Evolutionary conservation across 441 rosid species (phyloP).

Genomic region (Theobroma grandiflorum): DNA sequence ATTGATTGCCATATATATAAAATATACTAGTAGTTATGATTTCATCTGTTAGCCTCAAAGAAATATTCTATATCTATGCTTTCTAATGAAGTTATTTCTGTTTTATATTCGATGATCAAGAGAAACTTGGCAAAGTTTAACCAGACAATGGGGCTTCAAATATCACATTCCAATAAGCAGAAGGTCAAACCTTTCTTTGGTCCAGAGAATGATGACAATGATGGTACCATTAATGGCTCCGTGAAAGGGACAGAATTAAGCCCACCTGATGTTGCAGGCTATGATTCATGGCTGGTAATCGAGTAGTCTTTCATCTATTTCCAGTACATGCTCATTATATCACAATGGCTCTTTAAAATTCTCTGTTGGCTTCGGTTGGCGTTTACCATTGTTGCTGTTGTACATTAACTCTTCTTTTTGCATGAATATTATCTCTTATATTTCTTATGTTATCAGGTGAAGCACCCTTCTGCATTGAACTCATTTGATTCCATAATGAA

Average conservation of each 20-base stretch:
- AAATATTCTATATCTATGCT: background rate
- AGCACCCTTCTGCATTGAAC: constrained; percentile 50
- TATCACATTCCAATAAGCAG: constrained; percentile 25
- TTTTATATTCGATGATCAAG: constrained; percentile 27
- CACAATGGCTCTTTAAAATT: background rate
- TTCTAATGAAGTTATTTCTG: background rate
- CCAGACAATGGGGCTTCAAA: constrained; percentile 38
- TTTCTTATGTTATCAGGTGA: constrained; percentile 31
- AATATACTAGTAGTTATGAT: background rate
- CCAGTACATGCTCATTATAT: background rate
- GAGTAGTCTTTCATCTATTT: background rate
- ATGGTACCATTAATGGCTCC: constrained; percentile 8
- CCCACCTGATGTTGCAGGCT: constrained; percentile 31
- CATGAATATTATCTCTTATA: background rate
- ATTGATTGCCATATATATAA: background rate
- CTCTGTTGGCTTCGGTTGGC: background rate
- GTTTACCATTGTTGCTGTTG: background rate
- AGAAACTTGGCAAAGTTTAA: constrained; percentile 34
- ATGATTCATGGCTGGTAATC: constrained; percentile 60
- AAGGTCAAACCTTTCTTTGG: constrained; percentile 26
- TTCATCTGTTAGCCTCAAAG: background rate
- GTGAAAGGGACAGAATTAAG: constrained; percentile 10
- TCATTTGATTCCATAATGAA: constrained; percentile 39
- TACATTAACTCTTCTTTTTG: background rate
- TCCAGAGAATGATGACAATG: background rate